phyloP scores from a whole-genome alignment of 2,329 filamentous ascomycete species.

The Aspergillus thermomutatus region DNA sequence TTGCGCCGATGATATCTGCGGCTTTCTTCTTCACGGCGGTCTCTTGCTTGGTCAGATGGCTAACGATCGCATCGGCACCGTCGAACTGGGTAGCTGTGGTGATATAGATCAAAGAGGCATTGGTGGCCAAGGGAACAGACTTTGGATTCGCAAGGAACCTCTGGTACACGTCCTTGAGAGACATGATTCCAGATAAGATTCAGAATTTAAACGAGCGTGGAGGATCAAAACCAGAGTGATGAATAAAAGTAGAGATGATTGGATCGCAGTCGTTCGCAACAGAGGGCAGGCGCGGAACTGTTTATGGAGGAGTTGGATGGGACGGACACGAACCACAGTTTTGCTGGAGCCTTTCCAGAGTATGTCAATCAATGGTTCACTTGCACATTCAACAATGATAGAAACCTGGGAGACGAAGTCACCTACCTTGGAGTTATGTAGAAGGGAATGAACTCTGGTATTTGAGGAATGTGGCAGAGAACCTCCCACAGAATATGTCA shows the following conservation, averaged over 20 bases:
- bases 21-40: constrained; percentile 79
- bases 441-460: background rate
- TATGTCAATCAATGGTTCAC: background rate
- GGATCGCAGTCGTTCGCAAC: constrained; percentile 1
- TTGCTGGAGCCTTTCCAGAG: background rate
- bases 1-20: constrained; percentile 68
- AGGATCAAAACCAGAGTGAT: constrained; percentile 7
- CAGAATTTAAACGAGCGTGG: constrained; percentile 9
- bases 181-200: constrained; percentile 28
- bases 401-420: background rate
- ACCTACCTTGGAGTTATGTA: background rate
- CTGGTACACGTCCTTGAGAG: constrained; percentile 57
- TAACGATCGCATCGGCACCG: constrained; percentile 72
- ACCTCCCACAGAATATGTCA: background rate
- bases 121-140: constrained; percentile 59
- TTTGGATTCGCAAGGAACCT: constrained; percentile 68
- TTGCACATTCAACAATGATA: background rate
- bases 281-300: constrained; percentile 5
- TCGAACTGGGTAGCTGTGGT: constrained; percentile 75
- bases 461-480: background rate
- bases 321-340: constrained; percentile 3
- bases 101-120: constrained; percentile 79
- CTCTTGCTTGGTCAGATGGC: constrained; percentile 70
- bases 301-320: background rate
- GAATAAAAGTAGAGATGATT: constrained; percentile 5